Percentiles rank a stretch among this genome's conserved stretches.
These are phyloP conservation scores for Cordyceps tenuipes DNA, from an alignment of 2,329 filamentous ascomycete species.

Conservation along the genomic window DNA sequence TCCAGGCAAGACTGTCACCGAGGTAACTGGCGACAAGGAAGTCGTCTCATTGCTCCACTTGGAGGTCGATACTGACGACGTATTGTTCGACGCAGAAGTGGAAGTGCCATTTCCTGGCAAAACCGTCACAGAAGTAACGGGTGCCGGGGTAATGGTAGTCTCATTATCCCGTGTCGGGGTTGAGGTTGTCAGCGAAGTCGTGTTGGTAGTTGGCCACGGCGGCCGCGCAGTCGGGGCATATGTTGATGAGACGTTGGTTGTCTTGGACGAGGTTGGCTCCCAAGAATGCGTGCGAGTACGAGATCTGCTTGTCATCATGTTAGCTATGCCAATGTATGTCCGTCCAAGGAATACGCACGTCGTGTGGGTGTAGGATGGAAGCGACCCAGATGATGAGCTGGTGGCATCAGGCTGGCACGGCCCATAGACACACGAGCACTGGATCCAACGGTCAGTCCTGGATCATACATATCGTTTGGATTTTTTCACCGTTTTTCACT, in stretches of 20 bases:
- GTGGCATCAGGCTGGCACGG: constrained; percentile 4
- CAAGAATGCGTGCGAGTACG: background rate
- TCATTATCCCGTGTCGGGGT: background rate
- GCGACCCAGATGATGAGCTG: background rate
- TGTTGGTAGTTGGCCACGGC: background rate
- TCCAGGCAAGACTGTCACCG: background rate
- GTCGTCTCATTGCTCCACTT: background rate
- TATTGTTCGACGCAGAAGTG: background rate
- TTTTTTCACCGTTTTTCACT: constrained; percentile 7
- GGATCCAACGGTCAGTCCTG: background rate
- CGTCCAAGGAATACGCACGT: background rate
- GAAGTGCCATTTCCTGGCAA: background rate
- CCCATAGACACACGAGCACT: constrained; percentile 10
- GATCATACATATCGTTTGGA: background rate
- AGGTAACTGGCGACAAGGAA: background rate
- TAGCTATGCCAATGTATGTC: background rate
- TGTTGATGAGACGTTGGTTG: background rate
- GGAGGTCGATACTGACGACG: background rate
- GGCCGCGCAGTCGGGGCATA: background rate
- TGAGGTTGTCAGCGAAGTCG: background rate
- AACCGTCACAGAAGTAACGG: background rate
- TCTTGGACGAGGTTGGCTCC: background rate
- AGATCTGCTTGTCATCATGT: background rate
- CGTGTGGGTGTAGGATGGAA: background rate
- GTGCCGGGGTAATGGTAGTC: background rate